Evolutionary conservation across 805 yeast species (phyloP), one percentile per base, ranked within the genome.

Genomic region (Phaffomyces thermotolerans): DNA sequence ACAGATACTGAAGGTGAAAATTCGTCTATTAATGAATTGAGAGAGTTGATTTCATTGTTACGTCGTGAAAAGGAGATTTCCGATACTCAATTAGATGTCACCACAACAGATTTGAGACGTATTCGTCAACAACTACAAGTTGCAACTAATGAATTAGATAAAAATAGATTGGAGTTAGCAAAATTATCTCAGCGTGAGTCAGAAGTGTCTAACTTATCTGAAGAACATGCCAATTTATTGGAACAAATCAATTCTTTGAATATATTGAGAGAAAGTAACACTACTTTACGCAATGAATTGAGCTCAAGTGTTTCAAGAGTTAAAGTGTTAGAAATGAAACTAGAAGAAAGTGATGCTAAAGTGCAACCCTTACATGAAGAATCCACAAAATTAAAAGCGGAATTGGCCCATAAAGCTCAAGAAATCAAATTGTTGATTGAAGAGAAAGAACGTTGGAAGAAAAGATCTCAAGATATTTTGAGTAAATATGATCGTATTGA

Each of bases 21-120:
- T 34, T 36, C 46, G 1, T 37, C 52, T 9, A 37, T 41, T 23
- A 54, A 55, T 38, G 72, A 68, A 40, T 55, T 72, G 50, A 68
- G 71, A 34, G 80, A 81, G 49, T 71, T 87, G 24, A 64, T 88
- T 31, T 58, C 71, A 2, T 80, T 74, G 53, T 65, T 88, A 45
- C 80, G 90, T 37, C 78, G 82, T 48, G 95, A 86, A 51, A 84
- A 81, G 54, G 95, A 88, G 49, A 68, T 81, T 5, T 69, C 80
- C 1, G 81, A 78, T 39, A 72, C 79, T 8, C 84, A 80, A 52
- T 65, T 78, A 27, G 76, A 75, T 37, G 64, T 68, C 33, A 61
- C 73, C 4, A 58, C 63, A 10, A 76, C 78, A 45, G 93, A 84
- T 52, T 71, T 72, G 44, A 68, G 66, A 32, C 66, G 75, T 33